Conservation (phyloP, 495 filamentous ascomycete genomes). For the Penicillium angulare region DNA sequence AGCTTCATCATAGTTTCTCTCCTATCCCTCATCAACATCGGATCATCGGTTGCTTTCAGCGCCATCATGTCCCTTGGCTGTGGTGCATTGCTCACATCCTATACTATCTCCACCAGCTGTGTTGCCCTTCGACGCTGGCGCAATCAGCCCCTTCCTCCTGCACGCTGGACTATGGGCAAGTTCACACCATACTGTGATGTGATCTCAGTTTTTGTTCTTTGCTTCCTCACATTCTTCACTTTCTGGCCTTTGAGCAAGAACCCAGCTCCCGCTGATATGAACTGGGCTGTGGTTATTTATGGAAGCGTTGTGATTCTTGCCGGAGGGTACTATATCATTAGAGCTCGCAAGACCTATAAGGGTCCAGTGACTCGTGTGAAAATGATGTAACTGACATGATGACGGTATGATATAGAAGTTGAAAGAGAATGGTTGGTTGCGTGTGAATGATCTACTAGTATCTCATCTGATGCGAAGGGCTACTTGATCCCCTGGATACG, state of each 20-base stretch:
- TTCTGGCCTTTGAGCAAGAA: constrained; percentile 38
- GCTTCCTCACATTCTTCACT: constrained; percentile 28
- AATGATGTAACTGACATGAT: no score
- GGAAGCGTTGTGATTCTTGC: constrained; percentile 27
- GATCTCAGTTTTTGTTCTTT: constrained; percentile 19
- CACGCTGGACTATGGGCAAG: constrained; percentile 38
- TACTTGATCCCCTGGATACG: no score
- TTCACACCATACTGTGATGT: constrained; percentile 32
- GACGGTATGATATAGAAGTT: no score
- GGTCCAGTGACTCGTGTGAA: constrained; percentile 21
- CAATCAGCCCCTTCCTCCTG: constrained; percentile 25
- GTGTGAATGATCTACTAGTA: no score
- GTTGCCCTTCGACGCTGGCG: constrained; percentile 27
- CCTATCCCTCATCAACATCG: constrained; percentile 59
- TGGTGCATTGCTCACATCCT: constrained; percentile 41
- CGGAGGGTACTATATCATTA: constrained; percentile 23
- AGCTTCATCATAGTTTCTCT: constrained; percentile 46
- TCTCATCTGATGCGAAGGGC: no score
- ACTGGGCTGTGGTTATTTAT: constrained; percentile 43
- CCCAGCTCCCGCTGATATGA: constrained; percentile 34
- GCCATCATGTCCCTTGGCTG: constrained; percentile 49
- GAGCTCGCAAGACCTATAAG: constrained; percentile 12
- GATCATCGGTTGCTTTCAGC: constrained; percentile 54
- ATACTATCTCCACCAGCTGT: constrained; percentile 41
- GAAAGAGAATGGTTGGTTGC: no score